A percentile compares a stretch with the other conserved stretches of the same genome.
phyloP scores from a whole-genome alignment of 1,139 yeast species.

The Saccharomyces uvarum region DNA sequence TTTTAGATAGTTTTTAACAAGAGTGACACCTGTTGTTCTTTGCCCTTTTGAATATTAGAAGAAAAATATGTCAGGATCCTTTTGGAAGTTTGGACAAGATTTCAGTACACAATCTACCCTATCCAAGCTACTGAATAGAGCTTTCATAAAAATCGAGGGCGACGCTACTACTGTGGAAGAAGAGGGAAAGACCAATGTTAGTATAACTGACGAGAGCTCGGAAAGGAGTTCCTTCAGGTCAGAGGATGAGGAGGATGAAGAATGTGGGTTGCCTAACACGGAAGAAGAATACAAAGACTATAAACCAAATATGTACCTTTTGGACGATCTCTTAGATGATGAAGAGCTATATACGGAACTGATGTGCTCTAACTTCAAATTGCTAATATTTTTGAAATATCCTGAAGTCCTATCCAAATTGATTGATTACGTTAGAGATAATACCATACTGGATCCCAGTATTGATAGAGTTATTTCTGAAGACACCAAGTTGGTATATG shows the following conservation, averaged over 20 bases:
- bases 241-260: conserved; percentile 19
- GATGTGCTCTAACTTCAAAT: conserved; percentile 70
- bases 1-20: background rate
- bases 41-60: background rate
- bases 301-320: conserved; percentile 36
- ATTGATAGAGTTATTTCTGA: conserved; percentile 20
- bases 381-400: conserved; percentile 73
- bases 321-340: conserved; percentile 73
- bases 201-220: conserved; percentile 2
- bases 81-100: conserved; percentile 88
- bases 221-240: conserved; percentile 5
- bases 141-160: conserved; percentile 32
- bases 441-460: conserved; percentile 22
- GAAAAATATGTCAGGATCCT: conserved; percentile 60
- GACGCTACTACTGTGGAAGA: conserved; percentile 11
- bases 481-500: conserved; percentile 18
- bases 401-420: conserved; percentile 59
- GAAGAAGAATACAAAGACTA: conserved; percentile 29
- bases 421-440: conserved; percentile 57
- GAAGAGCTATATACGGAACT: conserved; percentile 80
- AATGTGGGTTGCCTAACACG: conserved; percentile 26
- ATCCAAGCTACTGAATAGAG: conserved; percentile 51
- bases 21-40: background rate
- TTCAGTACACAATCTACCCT: conserved; percentile 70
- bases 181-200: conserved; percentile 10